Conservation (phyloP, 805 yeast genomes). For the Starmerella geochares region DNA sequence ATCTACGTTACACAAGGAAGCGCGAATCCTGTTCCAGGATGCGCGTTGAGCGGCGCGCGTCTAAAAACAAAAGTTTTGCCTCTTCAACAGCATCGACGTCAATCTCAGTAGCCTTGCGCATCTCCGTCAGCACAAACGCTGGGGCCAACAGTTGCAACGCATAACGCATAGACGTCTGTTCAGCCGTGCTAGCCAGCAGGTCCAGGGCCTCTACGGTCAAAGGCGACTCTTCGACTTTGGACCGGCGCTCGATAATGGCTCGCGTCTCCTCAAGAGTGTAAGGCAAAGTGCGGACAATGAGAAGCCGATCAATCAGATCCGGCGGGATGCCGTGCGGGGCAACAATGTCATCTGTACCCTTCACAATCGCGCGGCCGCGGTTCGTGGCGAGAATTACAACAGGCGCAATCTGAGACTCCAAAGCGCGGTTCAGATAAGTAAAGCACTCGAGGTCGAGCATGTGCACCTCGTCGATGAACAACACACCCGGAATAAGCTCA, state of each 20-base stretch:
- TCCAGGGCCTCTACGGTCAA: slow-evolving; percentile 61
- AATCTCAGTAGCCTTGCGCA: slow-evolving; percentile 61
- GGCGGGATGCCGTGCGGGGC: slow-evolving; percentile 97
- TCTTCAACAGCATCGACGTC: slow-evolving; percentile 67
- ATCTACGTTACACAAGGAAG: slow-evolving; percentile 2
- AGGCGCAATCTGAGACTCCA: slow-evolving; percentile 87
- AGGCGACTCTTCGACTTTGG: slow-evolving; percentile 63
- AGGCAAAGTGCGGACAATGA: slow-evolving; percentile 87
- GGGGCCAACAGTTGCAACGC: slow-evolving; percentile 87
- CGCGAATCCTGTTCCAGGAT: slow-evolving; percentile 42
- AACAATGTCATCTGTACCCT: slow-evolving; percentile 74
- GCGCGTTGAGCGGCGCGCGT: slow-evolving; percentile 68
- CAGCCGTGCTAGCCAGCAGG: slow-evolving; percentile 61
- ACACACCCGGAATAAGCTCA: slow-evolving; percentile 92
- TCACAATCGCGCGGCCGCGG: slow-evolving; percentile 81
- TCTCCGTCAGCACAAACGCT: slow-evolving; percentile 68
- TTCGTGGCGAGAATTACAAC: slow-evolving; percentile 92
- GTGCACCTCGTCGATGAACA: slow-evolving; percentile 95
- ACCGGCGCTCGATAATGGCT: slow-evolving; percentile 71
- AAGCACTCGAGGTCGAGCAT: slow-evolving; percentile 97
- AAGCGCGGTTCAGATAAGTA: slow-evolving; percentile 85
- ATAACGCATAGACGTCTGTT: slow-evolving; percentile 74
- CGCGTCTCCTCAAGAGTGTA: slow-evolving; percentile 74
- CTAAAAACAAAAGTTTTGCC: slow-evolving; percentile 72
- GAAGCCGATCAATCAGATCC: slow-evolving; percentile 80